Base-by-base conservation (phyloP, 1,284 basidiomycete species). In the Ceratobasidium theobromae region DNA sequence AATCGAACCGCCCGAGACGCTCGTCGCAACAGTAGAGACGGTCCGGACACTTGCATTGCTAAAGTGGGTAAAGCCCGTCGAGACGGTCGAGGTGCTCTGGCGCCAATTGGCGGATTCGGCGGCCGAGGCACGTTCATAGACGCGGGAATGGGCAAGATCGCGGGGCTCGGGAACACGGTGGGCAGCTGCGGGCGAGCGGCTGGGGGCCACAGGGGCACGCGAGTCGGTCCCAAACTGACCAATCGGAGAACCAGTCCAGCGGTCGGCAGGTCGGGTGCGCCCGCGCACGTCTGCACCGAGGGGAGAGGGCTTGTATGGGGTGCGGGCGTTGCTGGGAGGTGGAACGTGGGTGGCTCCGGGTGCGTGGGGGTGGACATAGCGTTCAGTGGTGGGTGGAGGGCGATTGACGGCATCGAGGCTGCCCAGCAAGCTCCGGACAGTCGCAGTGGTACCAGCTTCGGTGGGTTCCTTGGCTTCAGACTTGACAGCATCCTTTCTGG, bases 21-120 rank as follows among this genome's bases (percentile, higher is more conserved):
- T 89, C 33, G 88, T 91, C 65, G 89, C 89, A 66, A 84, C 84
- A 2, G 89, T 91, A 18, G 87, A 86, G 40, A 91, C 80, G 69
- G 87, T 89, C 57, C 86, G 80, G 65, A 80, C 73, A 73, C 88
- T 90, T 32, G 82, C 83, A 72, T 91, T 91, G 77, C 87, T 89
- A 77, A 88, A 90, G 68, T 85, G 79, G 32, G 89, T 91, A 72
- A 90, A 92, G 45, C 85, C 62, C 69, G 78, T 81, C 33, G 85
- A 86, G 11, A 80, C 79, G 70, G 80, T 80, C 16, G 85, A 86
- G 70, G 81, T 84, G 53, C 38, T 43, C 48, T 58, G 54, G 21
- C 54, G 49, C 54, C 54, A 67, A 27, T 67, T 67, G 33, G 54
- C 18, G 23, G 67, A 64, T 16, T 64, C 60, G 46, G 23, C 54